Evolutionary conservation across 2,329 filamentous ascomycete genomes (phyloP).

Genomic region (Colletotrichum sp.): DNA sequence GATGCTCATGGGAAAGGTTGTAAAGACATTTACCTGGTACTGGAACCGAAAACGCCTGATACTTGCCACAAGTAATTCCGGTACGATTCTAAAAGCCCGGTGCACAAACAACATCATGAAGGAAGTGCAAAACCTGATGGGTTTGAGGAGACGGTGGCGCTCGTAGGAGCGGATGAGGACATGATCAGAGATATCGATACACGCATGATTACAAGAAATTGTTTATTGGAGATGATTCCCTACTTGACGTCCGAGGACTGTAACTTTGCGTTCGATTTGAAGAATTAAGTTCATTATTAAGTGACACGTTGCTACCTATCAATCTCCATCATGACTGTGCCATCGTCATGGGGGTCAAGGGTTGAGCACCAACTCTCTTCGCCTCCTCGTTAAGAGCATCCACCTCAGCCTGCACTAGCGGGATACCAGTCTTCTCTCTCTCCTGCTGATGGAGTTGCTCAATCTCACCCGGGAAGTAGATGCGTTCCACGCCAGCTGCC

Average conservation of each 20-base stretch:
- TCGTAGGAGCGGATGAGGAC: accelerated
- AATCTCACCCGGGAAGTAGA: constrained; percentile 68
- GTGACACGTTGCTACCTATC: accelerated
- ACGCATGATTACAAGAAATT: neutral
- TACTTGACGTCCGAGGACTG: neutral
- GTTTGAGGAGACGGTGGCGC: accelerated
- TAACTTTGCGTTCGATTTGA: accelerated
- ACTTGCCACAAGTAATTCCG: neutral
- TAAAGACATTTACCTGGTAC: too few species aligned
- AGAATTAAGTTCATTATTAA: neutral
- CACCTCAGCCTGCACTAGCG: constrained; percentile 61
- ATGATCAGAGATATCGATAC: neutral
- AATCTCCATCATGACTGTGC: neutral
- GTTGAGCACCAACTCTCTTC: constrained; percentile 42
- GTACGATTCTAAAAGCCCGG: accelerated
- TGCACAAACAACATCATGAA: neutral
- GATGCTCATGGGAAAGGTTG: too few species aligned
- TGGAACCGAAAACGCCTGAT: neutral
- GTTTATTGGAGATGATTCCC: accelerated
- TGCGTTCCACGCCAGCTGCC: constrained; percentile 60
- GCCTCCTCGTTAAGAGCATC: constrained; percentile 62
- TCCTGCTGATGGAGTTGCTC: constrained; percentile 60
- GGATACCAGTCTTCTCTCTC: constrained; percentile 61
- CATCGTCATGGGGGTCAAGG: neutral
- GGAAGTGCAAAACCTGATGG: accelerated